Percentiles rank a stretch among this genome's conserved stretches.
phyloP scores from a whole-genome alignment of 108 stramenopile species.

The Skeletonema grethae region DNA sequence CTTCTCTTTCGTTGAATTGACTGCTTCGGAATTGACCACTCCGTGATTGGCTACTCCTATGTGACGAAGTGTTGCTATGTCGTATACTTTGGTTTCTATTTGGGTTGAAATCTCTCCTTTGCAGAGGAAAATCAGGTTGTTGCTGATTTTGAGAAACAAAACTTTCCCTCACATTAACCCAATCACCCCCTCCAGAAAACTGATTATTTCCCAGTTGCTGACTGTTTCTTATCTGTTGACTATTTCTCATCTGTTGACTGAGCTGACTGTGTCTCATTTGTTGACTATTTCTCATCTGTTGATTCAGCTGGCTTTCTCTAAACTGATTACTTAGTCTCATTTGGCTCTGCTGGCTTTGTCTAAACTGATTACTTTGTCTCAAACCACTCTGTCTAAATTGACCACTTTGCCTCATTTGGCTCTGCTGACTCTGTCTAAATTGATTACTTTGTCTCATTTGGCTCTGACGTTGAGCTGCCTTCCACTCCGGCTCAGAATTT shows the following conservation, averaged over 20 bases:
- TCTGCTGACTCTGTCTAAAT: too few relatives aligned
- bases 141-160: background rate
- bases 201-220: background rate
- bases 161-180: background rate
- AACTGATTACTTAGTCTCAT: background rate
- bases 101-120: slow-evolving; percentile 3
- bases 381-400: too few relatives aligned
- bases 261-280: background rate
- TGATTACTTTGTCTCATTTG: background rate
- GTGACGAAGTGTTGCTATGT: background rate
- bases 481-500: background rate
- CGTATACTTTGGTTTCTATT: background rate
- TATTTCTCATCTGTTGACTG: background rate
- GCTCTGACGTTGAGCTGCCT: background rate
- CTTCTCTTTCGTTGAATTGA: background rate
- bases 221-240: background rate
- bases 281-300: background rate
- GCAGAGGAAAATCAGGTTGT: background rate
- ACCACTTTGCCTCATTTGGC: too few relatives aligned
- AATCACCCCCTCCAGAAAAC: background rate
- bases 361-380: too few relatives aligned
- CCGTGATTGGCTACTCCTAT: background rate
- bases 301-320: too few relatives aligned
- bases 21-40: too few relatives aligned
- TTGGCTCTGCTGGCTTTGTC: too few relatives aligned